Conservation (phyloP, 352 stramenopile genomes). For the Phytophthora meadii region DNA sequence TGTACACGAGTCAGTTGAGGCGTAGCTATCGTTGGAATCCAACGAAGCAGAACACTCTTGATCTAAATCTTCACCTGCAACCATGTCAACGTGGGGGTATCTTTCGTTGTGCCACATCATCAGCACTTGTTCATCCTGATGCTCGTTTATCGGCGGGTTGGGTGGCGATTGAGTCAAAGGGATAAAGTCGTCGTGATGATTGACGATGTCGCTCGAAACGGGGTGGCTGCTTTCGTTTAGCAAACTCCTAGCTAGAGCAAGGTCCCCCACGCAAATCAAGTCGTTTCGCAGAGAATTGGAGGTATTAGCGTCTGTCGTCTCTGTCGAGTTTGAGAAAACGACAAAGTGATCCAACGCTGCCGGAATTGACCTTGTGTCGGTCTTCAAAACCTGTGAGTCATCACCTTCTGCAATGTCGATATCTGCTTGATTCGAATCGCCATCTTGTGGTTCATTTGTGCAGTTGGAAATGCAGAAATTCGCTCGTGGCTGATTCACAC, state of each 20-base stretch:
- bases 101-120: not conserved
- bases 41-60: not conserved
- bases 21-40: not conserved
- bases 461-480: not conserved
- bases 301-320: not conserved
- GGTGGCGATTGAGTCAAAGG: slow-evolving; percentile 1
- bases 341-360: slow-evolving; percentile 11
- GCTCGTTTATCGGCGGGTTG: not conserved
- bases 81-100: not conserved
- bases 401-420: too few species aligned
- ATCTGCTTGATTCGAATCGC: not conserved
- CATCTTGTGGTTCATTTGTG: not conserved
- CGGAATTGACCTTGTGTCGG: not conserved
- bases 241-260: slow-evolving; percentile 21
- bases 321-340: slow-evolving; percentile 8
- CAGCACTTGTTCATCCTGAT: not conserved
- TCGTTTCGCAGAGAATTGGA: slow-evolving; percentile 20
- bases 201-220: not conserved
- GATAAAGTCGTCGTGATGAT: slow-evolving; percentile 11
- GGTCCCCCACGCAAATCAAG: slow-evolving; percentile 33
- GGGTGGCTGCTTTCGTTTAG: slow-evolving; percentile 8
- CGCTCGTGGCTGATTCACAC: not conserved
- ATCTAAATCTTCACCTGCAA: not conserved
- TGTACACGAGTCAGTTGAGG: not conserved
- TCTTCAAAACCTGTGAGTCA: not conserved